Percentiles rank a stretch among this genome's conserved stretches.
Evolutionary conservation across 305 asterid species (phyloP).

Genomic region (Rubia tinctorum): DNA sequence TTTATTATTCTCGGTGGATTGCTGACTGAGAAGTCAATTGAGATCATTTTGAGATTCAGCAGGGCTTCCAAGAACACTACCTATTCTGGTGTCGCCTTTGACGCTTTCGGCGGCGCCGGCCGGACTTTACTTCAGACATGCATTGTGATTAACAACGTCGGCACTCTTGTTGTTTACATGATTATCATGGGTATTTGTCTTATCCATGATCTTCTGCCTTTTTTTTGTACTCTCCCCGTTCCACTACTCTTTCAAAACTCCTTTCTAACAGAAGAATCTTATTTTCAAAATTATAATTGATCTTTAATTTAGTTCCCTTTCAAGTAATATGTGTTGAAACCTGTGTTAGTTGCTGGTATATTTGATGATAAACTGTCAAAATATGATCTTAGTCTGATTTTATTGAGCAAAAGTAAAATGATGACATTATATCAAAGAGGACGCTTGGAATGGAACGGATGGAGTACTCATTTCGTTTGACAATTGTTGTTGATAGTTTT

Average conservation of each 20-base stretch:
- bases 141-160: conserved; percentile 65
- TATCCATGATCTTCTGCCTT: not conserved
- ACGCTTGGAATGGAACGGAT: not conserved
- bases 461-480: too few relatives aligned
- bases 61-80: conserved; percentile 60
- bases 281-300: too few relatives aligned
- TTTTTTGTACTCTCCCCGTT: not conserved
- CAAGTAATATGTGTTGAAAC: not conserved
- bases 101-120: conserved; percentile 54
- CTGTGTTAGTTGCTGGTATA: not conserved
- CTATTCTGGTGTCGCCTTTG: conserved; percentile 66
- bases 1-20: conserved; percentile 57
- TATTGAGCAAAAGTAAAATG: too few relatives aligned
- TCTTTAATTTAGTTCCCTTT: too few relatives aligned
- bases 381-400: too few relatives aligned
- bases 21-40: conserved; percentile 73
- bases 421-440: too few relatives aligned
- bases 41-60: conserved; percentile 64
- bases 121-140: conserved; percentile 59
- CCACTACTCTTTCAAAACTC: not conserved
- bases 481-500: too few relatives aligned
- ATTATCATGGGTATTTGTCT: conserved; percentile 62
- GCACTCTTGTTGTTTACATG: conserved; percentile 81
- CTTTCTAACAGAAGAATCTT: not conserved
- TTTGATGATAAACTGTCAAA: not conserved